phyloP scores from a whole-genome alignment of 176 grass and related monocot species.

The Oryza rufipogon region DNA sequence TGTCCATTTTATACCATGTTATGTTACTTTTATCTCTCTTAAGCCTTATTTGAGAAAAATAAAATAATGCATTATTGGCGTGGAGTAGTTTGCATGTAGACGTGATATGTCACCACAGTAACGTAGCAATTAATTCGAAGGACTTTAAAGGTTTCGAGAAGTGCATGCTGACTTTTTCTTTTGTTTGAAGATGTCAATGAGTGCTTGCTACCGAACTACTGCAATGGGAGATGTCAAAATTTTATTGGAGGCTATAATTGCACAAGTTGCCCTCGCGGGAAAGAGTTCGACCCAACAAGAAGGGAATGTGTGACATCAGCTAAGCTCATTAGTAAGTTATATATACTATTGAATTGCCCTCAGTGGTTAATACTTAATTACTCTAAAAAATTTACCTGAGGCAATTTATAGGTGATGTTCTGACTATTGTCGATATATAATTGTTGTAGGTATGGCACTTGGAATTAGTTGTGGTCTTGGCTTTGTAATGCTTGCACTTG shows the following conservation, averaged over 20 bases:
- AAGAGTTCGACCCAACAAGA: neutral
- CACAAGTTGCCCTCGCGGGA: neutral
- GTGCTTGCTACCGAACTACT: neutral
- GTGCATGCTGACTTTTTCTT: neutral
- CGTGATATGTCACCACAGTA: no score
- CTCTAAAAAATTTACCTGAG: neutral
- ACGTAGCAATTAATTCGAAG: no score
- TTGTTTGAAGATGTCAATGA: slow-evolving; percentile 5
- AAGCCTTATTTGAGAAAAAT: no score
- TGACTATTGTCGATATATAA: no score
- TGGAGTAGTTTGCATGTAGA: no score
- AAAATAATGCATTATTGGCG: no score
- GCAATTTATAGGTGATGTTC: neutral
- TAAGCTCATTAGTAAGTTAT: neutral
- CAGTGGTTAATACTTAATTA: no score
- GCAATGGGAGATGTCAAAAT: neutral
- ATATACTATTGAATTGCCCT: neutral
- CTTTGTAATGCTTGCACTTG: neutral
- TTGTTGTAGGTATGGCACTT: neutral
- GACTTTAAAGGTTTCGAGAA: no score
- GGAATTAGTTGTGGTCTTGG: slow-evolving; percentile 21
- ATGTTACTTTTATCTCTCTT: no score
- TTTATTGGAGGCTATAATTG: neutral
- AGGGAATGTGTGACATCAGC: neutral
- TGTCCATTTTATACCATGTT: no score